Conservation (phyloP, 1,284 basidiomycete genomes). For the Phaffia rhodozyma region DNA sequence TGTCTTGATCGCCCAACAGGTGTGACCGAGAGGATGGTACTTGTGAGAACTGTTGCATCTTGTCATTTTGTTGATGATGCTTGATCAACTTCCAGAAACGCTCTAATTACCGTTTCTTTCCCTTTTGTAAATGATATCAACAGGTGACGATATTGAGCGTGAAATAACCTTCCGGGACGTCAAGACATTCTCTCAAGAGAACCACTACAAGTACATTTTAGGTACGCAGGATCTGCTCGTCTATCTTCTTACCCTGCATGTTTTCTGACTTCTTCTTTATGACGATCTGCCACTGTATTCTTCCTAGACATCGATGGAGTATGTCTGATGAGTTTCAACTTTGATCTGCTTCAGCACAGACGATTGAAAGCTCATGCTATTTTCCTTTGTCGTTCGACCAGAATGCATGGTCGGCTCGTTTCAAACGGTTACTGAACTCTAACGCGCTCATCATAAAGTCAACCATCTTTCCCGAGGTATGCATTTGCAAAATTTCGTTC, state of each 20-base stretch:
- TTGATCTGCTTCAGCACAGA: too few species aligned
- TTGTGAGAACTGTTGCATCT: neutral
- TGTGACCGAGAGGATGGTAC: constrained; percentile 18
- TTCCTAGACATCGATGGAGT: too few species aligned
- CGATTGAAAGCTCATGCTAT: neutral
- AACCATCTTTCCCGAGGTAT: constrained; percentile 7
- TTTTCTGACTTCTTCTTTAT: neutral
- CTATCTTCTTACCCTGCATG: neutral
- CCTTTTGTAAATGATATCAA: neutral
- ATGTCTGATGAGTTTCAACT: too few species aligned
- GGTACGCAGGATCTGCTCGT: neutral
- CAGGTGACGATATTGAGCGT: constrained; percentile 5
- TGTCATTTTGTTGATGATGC: too few species aligned
- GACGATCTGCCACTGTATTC: too few species aligned
- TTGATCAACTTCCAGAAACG: too few species aligned
- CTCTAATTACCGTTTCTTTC: neutral
- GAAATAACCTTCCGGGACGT: constrained; percentile 3
- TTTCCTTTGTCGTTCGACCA: neutral
- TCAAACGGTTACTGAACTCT: constrained; percentile 10
- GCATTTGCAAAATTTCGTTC: too few species aligned
- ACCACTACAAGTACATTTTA: constrained; percentile 9
- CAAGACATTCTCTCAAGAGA: constrained; percentile 10
- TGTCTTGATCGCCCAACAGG: neutral
- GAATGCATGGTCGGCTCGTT: constrained; percentile 15
- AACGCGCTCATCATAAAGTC: constrained; percentile 13